A percentile compares a stretch with the other conserved stretches of the same genome.
Conservation (phyloP, 1,284 basidiomycete species). For the Volvariella surrecta region DNA sequence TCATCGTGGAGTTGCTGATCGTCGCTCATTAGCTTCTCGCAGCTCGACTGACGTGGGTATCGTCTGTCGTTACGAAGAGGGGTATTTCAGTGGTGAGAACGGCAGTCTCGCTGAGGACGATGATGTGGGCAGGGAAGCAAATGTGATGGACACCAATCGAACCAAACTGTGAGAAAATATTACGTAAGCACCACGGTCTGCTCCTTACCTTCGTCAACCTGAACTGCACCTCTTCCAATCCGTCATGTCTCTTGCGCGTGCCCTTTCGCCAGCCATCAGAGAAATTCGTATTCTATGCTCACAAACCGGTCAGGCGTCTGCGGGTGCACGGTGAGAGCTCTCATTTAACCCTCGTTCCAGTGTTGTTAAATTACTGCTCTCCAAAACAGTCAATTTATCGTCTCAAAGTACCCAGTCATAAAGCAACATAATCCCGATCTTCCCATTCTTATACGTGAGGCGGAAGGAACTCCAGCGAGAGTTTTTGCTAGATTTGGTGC, state of each 20-base stretch:
- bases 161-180: no score
- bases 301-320: conserved; percentile 71
- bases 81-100: conserved; percentile 15
- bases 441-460: conserved; percentile 86
- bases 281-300: conserved; percentile 86
- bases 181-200: no score
- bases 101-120: conserved; percentile 12
- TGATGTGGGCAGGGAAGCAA: conserved; percentile 12
- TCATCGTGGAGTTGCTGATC: conserved; percentile 63
- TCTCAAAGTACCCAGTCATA: conserved; percentile 71
- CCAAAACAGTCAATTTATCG: conserved; percentile 68
- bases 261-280: conserved; percentile 74
- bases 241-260: conserved; percentile 66
- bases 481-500: conserved; percentile 88
- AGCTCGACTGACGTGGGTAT: conserved; percentile 13
- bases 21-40: conserved; percentile 47
- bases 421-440: conserved; percentile 89
- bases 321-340: conserved; percentile 69
- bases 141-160: conserved; percentile 11
- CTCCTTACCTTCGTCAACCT: neutral
- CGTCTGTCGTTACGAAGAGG: no score
- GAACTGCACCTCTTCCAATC: conserved; percentile 10
- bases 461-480: conserved; percentile 80
- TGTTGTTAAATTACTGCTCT: conserved; percentile 1
- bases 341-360: conserved; percentile 1